Evolutionary conservation across 2,329 filamentous ascomycete genomes (phyloP).

Genomic region (Aspergillus cejpii): DNA sequence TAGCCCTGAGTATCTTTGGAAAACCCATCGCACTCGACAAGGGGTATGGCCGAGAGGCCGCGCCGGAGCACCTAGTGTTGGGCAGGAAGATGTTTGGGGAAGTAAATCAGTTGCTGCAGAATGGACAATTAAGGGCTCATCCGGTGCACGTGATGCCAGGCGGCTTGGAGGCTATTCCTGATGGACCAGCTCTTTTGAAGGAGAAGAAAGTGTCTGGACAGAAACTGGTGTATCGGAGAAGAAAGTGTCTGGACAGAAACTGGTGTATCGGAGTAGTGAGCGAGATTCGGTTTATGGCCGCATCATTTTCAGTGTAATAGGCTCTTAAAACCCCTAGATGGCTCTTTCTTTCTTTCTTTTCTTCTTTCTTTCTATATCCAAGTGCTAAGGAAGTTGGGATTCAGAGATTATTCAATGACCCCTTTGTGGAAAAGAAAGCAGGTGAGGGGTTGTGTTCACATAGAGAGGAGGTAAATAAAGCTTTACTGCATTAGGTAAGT

Average conservation of each 20-base stretch:
- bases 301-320: too few species aligned
- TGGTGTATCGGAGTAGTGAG: neutral
- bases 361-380: too few species aligned
- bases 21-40: neutral
- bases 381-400: too few species aligned
- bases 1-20: conserved; percentile 3
- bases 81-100: conserved; percentile 1
- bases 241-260: neutral
- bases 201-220: neutral
- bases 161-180: neutral
- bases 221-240: neutral
- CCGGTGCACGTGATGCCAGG: neutral
- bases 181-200: neutral
- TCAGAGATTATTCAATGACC: too few species aligned
- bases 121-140: neutral
- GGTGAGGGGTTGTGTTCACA: too few species aligned
- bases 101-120: neutral
- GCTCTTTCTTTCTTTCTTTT: too few species aligned
- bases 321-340: too few species aligned
- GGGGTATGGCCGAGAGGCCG: neutral
- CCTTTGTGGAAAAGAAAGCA: too few species aligned
- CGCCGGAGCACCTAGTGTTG: neutral
- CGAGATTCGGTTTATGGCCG: too few species aligned
- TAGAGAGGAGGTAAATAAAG: too few species aligned
- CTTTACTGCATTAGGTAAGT: too few species aligned